These are phyloP conservation scores for Flaveria ramosissima DNA, from an alignment of 129 eudicot genomes.

Conservation along the genomic window DNA sequence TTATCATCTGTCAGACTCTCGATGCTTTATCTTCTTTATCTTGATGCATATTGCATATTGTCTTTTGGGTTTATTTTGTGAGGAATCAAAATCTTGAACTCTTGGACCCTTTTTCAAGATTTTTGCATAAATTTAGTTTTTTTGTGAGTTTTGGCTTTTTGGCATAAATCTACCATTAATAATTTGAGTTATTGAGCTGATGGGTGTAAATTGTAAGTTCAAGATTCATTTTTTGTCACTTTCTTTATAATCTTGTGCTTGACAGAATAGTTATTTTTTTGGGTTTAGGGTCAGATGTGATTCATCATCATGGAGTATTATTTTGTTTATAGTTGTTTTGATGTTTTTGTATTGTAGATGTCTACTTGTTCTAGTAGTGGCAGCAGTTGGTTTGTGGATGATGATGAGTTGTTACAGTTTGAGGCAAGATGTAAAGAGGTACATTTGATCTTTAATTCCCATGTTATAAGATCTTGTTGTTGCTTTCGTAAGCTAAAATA, in stretches of 20 bases:
- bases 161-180: background rate
- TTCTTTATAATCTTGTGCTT: too few species aligned
- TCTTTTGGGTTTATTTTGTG: background rate
- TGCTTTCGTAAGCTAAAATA: too few species aligned
- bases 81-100: background rate
- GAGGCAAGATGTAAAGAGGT: conserved; percentile 77
- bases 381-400: conserved; percentile 44
- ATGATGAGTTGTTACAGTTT: conserved; percentile 62
- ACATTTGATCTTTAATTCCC: background rate
- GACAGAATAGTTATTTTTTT: too few species aligned
- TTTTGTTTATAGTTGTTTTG: conserved; percentile 11
- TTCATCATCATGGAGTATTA: conserved; percentile 14
- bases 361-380: conserved; percentile 62
- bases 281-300: background rate
- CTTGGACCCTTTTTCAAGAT: background rate
- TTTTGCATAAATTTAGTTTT: background rate
- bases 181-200: background rate
- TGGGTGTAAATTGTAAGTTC: too few species aligned
- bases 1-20: background rate
- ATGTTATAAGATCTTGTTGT: too few species aligned
- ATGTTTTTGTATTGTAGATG: conserved; percentile 46
- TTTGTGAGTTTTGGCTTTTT: conserved; percentile 6
- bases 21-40: conserved; percentile 11
- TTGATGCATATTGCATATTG: background rate
- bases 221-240: too few species aligned